Evolutionary conservation across 2,329 filamentous ascomycete genomes (phyloP), one percentile per base, ranked within the genome.

Genomic region (Thelonectria blattea): DNA sequence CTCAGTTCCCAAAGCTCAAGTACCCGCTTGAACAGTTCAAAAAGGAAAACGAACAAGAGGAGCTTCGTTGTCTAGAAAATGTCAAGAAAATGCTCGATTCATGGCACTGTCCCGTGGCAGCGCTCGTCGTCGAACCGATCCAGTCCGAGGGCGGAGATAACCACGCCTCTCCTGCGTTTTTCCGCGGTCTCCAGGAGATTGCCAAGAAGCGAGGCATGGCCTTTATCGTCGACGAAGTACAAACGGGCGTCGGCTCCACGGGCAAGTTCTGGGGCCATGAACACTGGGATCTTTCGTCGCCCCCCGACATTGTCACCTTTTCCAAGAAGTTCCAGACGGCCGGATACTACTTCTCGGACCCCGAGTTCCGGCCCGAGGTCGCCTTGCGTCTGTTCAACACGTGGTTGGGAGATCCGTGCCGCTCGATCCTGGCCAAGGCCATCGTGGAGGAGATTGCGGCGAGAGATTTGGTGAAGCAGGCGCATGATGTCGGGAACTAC

Each of bases 241-340:
- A 97, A 80, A 97, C 93, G 3, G 93, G 92, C 74, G 88, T 97
- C 27, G 92, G 93, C 70, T 92, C 93, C 27, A 97, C 93, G 0
- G 93, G 93, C 69, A 92, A 91, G 76, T 96, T 96, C 87, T 97
- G 93, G 93, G 93, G 92, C 7, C 93, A 97, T 81, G 92, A 96
- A 71, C 92, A 96, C 87, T 97, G 93, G 93, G 84, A 90, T 75
- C 84, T 96, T 39, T 72, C 83, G 47, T 80, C 87, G 42, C 91
- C 92, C 7, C 92, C 93, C 0, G 93, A 97, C 80, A 94, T 97
- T 83, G 92, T 96, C 41, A 96, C 93, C 53, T 97, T 96, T 80
- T 91, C 87, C 73, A 97, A 97, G 83, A 97, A 56, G 34, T 56
- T 56, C 34, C 53, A 56, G 37, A 46, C 53, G 5, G 53, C 53